Conservation (phyloP, 305 asterid species). For the Fraxinus paxiana region DNA sequence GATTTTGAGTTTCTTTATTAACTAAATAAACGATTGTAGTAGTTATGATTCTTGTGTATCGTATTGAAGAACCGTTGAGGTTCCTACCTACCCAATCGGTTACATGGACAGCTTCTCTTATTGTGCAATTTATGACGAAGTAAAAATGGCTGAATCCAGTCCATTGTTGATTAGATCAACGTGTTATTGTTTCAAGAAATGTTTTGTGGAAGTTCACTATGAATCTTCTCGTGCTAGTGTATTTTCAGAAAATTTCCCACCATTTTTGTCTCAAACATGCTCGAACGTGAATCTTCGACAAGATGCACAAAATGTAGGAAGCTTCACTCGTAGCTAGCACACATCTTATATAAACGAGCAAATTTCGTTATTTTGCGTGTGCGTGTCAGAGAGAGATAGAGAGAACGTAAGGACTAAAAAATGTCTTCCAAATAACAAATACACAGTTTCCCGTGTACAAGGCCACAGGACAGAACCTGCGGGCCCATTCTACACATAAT, state of each 20-base stretch:
- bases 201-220: not conserved
- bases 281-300: not conserved
- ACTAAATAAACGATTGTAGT: not conserved
- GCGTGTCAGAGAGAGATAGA: not conserved
- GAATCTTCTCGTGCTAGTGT: not conserved
- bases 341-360: not conserved
- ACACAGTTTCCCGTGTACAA: not conserved
- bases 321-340: not conserved
- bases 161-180: not conserved
- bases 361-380: not conserved
- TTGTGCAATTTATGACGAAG: not conserved
- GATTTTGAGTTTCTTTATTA: not conserved
- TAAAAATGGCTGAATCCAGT: not conserved
- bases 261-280: not conserved
- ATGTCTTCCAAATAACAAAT: not conserved
- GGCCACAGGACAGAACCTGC: not conserved
- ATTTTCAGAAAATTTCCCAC: not conserved
- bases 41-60: not conserved
- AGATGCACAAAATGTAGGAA: not conserved
- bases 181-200: not conserved
- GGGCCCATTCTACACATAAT: slow-evolving; percentile 23
- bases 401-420: not conserved
- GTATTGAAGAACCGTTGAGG: not conserved
- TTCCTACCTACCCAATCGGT: not conserved
- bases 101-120: not conserved